Conservation (phyloP, 371 early-diverging fungal species). For the Funneliformis caledonium region DNA sequence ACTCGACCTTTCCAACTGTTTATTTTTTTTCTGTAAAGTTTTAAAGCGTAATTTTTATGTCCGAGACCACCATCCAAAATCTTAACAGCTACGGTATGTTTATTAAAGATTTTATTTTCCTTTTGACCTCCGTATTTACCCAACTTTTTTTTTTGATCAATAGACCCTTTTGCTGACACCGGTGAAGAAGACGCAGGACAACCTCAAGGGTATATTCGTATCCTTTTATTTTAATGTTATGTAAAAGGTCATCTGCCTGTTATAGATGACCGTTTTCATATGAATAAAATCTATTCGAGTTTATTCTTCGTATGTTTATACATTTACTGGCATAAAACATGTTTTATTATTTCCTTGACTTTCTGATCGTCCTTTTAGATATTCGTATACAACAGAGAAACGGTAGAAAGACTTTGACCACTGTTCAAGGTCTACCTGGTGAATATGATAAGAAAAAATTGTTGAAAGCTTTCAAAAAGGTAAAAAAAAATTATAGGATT, state of each 20-base stretch:
- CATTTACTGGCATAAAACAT: neutral
- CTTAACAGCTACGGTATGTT: conserved; percentile 35
- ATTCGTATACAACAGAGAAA: conserved; percentile 98
- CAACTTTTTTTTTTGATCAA: neutral
- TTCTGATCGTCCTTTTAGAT: conserved; percentile 55
- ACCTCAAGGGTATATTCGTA: conserved; percentile 41
- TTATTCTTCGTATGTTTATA: neutral
- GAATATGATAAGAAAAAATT: conserved; percentile 88
- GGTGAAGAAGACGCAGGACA: conserved; percentile 42
- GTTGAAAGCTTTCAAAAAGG: conserved; percentile 93
- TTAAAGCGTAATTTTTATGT: conserved; percentile 34
- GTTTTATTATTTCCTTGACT: conserved; percentile 20
- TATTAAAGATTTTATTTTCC: neutral
- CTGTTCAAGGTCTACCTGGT: conserved; percentile 89
- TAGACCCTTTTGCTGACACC: conserved; percentile 42
- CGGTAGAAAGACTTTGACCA: conserved; percentile 92
- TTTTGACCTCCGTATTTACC: neutral
- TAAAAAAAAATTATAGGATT: neutral
- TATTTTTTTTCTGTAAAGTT: conserved; percentile 12
- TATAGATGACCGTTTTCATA: neutral
- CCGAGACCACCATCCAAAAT: conserved; percentile 36
- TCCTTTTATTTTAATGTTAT: conserved; percentile 15
- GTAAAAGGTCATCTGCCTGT: neutral
- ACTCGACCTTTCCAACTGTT: neutral
- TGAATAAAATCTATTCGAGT: neutral